A percentile compares a stretch with the other conserved stretches of the same genome.
phyloP scores from a whole-genome alignment of 2,329 filamentous ascomycete genomes.

The Nannizziopsis barbatae region DNA sequence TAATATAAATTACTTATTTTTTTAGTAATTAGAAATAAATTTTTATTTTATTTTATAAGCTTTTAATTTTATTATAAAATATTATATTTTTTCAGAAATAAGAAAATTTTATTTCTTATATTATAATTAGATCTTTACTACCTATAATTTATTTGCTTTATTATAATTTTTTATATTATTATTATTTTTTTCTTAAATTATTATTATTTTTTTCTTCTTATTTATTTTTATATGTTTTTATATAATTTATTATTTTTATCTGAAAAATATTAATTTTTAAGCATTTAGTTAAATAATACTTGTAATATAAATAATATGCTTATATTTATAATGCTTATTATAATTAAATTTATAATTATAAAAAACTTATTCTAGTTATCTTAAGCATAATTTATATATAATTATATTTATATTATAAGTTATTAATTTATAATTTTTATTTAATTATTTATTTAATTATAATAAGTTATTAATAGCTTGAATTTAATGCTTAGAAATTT shows the following conservation, averaged over 20 bases:
- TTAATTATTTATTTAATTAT: neutral
- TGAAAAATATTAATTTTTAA: no score
- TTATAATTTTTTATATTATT: neutral
- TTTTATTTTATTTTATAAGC: neutral
- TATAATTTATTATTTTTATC: no score
- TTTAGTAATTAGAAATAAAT: neutral
- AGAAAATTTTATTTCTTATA: neutral
- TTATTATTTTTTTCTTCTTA: no score
- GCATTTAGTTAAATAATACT: no score
- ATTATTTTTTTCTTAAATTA: neutral
- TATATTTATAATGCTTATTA: no score
- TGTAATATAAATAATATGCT: neutral
- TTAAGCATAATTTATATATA: no score
- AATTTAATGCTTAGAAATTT: neutral
- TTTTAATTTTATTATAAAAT: neutral
- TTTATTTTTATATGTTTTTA: no score
- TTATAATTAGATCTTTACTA: neutral
- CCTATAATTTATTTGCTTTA: neutral
- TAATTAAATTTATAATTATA: neutral
- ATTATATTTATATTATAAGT: no score
- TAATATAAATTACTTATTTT: neutral
- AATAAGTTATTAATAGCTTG: neutral
- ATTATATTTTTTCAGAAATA: no score
- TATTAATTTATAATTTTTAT: no score
- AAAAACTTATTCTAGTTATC: no score